Base-by-base conservation (phyloP, 345 rosid genomes). In the Camelina sativa region DNA sequence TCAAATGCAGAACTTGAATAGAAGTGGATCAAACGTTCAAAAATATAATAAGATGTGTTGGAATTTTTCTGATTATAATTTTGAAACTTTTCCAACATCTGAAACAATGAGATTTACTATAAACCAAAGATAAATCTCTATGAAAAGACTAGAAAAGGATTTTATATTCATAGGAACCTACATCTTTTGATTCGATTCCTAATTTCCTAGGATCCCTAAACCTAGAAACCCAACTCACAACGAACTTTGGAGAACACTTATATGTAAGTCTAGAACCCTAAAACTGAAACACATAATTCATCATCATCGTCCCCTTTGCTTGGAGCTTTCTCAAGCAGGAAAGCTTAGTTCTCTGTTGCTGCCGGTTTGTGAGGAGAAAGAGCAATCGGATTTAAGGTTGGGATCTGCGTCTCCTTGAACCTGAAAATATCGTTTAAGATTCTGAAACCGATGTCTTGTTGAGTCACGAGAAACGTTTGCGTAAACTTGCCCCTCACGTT, bases 351-450 rank as follows among this genome's bases (percentile, higher is more conserved):
- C 66, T 17, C 52, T n/a, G 20, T 4, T 68, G 32, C 17, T 17
- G 7, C 16, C 25, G 30, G 52, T 67, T 53, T 6, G 8, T 65
- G 44, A 65, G 58, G 30, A 65, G 30, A 22, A 28, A 10, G 25
- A 50, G 55, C 25, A 19, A 8, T 20, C 13, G 20, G 61, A 11
- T 30, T 8, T 3, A n/a, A 56, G 61, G 41, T 8, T 34, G 41
- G 43, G 10, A 46, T 11, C 48, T 22, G 25, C 8, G 8, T 34
- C 11, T 34, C 53, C 19, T 71, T 71, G 19, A 20, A 50, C 67
- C 59, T 60, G 17, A 71, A 71, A 37, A 61, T 71, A 60, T 71
- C 75, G 17, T 71, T 71, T 3, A 71, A 15, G 30, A 71, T 47
- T 37, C 60, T 37, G 40, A 71, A 71, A 9, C 40, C 15, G 0